Evolutionary conservation across 2,329 filamentous ascomycete species (phyloP).

Genomic region (Botrytis deweyae): DNA sequence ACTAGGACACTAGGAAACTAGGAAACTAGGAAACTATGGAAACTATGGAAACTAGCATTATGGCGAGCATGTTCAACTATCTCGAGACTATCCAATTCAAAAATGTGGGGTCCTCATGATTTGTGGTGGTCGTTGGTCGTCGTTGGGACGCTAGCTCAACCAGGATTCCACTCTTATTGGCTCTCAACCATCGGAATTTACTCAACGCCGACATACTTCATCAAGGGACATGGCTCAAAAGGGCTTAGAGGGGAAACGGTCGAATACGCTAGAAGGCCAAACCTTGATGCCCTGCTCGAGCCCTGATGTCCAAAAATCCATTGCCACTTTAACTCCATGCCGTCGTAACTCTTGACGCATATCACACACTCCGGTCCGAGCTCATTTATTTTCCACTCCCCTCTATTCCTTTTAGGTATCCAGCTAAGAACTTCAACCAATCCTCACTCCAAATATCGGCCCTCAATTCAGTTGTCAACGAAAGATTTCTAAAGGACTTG

Average conservation of each 20-base stretch:
- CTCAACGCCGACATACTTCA: constrained; percentile 15
- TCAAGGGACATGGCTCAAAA: not conserved
- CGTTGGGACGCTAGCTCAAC: not conserved
- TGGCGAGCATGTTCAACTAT: not conserved
- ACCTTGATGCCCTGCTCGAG: not conserved
- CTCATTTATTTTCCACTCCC: not conserved
- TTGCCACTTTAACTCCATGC: not conserved
- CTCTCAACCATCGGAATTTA: constrained; percentile 17
- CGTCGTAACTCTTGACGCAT: no score
- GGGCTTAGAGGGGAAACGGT: not conserved
- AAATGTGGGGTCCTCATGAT: not conserved
- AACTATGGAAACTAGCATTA: not conserved
- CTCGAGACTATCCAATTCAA: not conserved
- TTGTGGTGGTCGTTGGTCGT: constrained; percentile 3
- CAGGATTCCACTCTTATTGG: not conserved
- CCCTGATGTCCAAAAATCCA: not conserved
- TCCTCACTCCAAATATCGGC: constrained; percentile 8
- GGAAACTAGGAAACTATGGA: not conserved
- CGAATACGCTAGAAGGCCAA: not conserved
- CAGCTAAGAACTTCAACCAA: constrained; percentile 4
- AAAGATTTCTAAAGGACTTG: not conserved
- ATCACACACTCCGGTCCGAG: constrained; percentile 4
- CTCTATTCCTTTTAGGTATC: not conserved
- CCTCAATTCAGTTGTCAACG: not conserved
- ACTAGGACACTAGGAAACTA: no score